phyloP scores from a whole-genome alignment of 257 asterid species.

The Jaltomata sinuosa region DNA sequence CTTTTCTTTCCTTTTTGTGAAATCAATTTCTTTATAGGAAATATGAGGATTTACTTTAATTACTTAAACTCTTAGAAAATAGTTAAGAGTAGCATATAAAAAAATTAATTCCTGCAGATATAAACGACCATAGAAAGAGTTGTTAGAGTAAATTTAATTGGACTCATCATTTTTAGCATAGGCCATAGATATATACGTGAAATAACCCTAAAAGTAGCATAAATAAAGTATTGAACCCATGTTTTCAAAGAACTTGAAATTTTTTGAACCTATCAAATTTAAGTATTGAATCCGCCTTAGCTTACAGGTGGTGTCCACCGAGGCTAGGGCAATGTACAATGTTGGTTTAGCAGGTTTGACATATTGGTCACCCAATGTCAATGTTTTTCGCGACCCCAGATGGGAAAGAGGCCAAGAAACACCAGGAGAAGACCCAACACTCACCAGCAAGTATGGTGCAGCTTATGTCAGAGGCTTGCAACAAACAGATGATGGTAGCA shows the following conservation, averaged over 20 bases:
- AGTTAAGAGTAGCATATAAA: not conserved
- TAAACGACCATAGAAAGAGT: not conserved
- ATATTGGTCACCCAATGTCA: constrained; percentile 72
- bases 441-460: constrained; percentile 41
- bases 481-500: constrained; percentile 45
- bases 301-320: constrained; percentile 71
- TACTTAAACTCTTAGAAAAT: not conserved
- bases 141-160: not conserved
- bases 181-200: not conserved
- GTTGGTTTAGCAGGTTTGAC: constrained; percentile 76
- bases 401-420: constrained; percentile 93
- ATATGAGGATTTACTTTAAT: not conserved
- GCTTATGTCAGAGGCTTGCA: constrained; percentile 52
- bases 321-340: constrained; percentile 82
- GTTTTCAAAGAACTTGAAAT: not conserved
- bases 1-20: not conserved
- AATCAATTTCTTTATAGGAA: not conserved
- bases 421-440: constrained; percentile 21
- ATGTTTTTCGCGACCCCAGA: constrained; percentile 76
- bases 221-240: not conserved
- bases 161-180: not conserved
- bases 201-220: not conserved
- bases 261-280: not conserved
- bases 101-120: not conserved
- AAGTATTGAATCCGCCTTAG: not conserved